phyloP scores from a whole-genome alignment of 805 yeast species.

The Schizosaccharomyces cryophilus region DNA sequence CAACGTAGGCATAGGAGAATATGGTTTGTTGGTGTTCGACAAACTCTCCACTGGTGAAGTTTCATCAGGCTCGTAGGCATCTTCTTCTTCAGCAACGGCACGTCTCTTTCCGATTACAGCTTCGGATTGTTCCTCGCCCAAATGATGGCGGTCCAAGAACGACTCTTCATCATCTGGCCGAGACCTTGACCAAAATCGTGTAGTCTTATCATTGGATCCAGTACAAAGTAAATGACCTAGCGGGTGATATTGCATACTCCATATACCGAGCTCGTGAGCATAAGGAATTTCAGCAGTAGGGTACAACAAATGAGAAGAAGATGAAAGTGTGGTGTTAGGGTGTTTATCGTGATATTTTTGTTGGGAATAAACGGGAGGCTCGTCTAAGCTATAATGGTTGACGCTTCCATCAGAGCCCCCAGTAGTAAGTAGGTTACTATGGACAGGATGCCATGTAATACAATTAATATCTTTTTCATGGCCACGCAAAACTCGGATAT shows the following conservation, averaged over 20 bases:
- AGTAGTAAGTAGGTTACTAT: constrained; percentile 50
- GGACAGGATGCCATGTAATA: constrained; percentile 81
- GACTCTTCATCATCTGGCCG: constrained; percentile 72
- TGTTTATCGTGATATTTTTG: neutral
- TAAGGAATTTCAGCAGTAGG: constrained; percentile 36
- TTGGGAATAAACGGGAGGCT: neutral
- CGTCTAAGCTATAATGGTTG: constrained; percentile 45
- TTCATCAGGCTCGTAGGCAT: neutral
- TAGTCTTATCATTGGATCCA: constrained; percentile 81
- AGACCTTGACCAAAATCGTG: constrained; percentile 84
- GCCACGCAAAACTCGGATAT: constrained; percentile 46
- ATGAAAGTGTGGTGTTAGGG: neutral
- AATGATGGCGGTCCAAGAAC: constrained; percentile 55
- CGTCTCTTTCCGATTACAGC: neutral
- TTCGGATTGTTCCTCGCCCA: constrained; percentile 6
- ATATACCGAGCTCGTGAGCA: constrained; percentile 86
- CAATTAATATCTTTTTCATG: constrained; percentile 67
- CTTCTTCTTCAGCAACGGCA: neutral
- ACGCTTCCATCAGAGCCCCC: constrained; percentile 82
- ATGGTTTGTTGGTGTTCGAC: neutral
- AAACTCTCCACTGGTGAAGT: neutral
- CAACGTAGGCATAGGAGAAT: neutral
- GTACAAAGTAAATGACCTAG: constrained; percentile 75
- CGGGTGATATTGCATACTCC: constrained; percentile 79
- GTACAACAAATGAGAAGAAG: constrained; percentile 9